Evolutionary conservation across 2,329 filamentous ascomycete species (phyloP), one percentile per base, ranked within the genome.

Genomic region (Amauroascus niger): DNA sequence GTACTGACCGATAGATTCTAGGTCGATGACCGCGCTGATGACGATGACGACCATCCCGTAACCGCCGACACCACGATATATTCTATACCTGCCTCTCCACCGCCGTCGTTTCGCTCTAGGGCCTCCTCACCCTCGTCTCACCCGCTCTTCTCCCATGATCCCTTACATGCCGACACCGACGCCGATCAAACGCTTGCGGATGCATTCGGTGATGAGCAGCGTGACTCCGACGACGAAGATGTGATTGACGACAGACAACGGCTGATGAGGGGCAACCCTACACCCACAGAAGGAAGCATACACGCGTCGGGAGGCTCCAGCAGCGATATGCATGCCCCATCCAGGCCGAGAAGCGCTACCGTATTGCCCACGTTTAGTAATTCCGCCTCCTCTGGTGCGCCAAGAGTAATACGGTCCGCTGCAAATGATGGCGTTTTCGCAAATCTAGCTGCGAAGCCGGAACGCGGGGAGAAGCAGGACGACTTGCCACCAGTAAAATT

Each of bases 351-450:
- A 20, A 52, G 30, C 20, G 41, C 52, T 13, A 43, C 44, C 6
- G 26, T 35, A 2, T 5, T 49, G 13, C 53, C 53, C 18, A 44
- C 39, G 2, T 49, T 44, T 37, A 44, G 39, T 11, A 32, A 44
- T 6, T 48, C 26, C 22, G 35, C 47, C 8, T 48, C 48, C 14
- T 24, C 55, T 1, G 49, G 51, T 20, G 30, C 22, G 33, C 67
- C 70, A 39, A 61, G 63, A 14, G 58, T 62, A 56, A 53, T 57
- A 43, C 55, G 55, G 6, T 49, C 46, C 58, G 81, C 84, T 51
- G 83, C 86, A 52, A 89, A 88, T 48, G 93, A 97, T 70, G 93
- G 93, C 57, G 93, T 98, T 24, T 98, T 95, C 72, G 93, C 91
- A 52, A 98, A 98, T 67, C 72, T 98, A 60, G 88, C 82, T 60